Evolutionary conservation across 2,329 filamentous ascomycete species (phyloP).

Genomic region (Aspergillus piperis): DNA sequence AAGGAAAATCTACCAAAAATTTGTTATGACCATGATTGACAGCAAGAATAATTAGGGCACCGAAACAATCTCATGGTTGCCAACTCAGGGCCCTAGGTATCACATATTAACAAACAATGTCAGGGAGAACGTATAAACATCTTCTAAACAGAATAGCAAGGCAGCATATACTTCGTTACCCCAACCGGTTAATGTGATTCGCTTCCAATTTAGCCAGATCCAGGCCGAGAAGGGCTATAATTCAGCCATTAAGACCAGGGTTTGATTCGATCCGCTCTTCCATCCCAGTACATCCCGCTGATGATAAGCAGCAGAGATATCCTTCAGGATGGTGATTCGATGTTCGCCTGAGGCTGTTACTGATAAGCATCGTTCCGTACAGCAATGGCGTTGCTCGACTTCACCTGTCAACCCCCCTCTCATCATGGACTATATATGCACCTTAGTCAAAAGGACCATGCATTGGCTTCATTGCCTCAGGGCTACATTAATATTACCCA

Average conservation of each 20-base stretch:
- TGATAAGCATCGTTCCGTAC: not conserved
- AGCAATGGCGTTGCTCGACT: not conserved
- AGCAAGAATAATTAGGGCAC: too few relatives aligned
- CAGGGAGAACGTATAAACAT: not conserved
- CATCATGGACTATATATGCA: not conserved
- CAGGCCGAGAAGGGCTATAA: not conserved
- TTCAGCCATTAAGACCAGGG: not conserved
- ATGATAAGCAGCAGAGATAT: constrained; percentile 13
- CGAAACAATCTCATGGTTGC: too few relatives aligned
- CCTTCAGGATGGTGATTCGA: constrained; percentile 12
- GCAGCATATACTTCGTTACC: too few relatives aligned
- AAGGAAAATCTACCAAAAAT: too few relatives aligned
- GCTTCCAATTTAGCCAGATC: not conserved
- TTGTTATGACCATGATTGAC: too few relatives aligned
- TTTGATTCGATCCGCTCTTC: not conserved
- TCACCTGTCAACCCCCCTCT: not conserved
- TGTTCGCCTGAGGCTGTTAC: not conserved
- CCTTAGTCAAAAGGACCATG: not conserved
- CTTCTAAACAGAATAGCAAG: not conserved
- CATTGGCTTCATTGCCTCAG: too few relatives aligned
- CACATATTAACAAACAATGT: not conserved
- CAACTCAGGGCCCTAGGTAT: too few relatives aligned
- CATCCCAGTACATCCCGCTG: not conserved
- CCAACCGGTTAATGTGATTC: not conserved
- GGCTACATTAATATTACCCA: too few relatives aligned